Evolutionary conservation across 139 green algal genomes (phyloP), one percentile per base, ranked within the genome.

Genomic region (Chlamydomonas sp.): DNA sequence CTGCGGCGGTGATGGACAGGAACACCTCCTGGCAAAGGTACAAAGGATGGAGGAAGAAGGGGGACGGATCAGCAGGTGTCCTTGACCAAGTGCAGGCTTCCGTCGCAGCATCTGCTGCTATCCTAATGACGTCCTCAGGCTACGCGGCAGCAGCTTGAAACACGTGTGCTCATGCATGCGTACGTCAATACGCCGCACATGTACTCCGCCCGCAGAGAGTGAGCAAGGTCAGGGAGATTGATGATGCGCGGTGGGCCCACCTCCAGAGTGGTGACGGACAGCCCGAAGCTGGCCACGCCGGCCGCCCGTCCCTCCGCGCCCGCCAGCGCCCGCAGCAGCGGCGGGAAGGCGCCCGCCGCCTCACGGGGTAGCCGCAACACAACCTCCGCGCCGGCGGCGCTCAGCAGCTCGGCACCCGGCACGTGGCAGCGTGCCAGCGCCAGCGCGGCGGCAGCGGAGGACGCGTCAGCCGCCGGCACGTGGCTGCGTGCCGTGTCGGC

Each of bases 231-330:
- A 49, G 31, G 31, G 31, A 49, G 31, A 49, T 49, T 49, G 31
- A 0, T 49, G 31, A 49, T 49, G 31, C 31, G 31, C 31, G 31
- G 31, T 18, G 69, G 6, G 5, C 96, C 91, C 85, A 97, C 94
- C 85, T 98, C 96, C 16, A 98, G 90, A 0, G 96, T 97, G 3
- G 95, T 97, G 12, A 95, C 90, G 0, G 89, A 92, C 76, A 98
- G 82, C 17, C 96, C 95, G 77, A 95, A 97, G 81, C 87, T 89
- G 16, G 62, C 66, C 57, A 97, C 84, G 0, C 85, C 85, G 66
- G 57, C 69, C 87, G 78, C 59, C 82, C 82, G 82, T 61, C 82
- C 83, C 77, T 69, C 2, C 61, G 69, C 49, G 58, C 77, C 84
- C 16, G 92, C 83, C 76, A 93, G 81, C 71, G 81, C 86, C 18